Evolutionary conservation across 306 rosid genomes (phyloP).

Genomic region (Lablab purpureus): DNA sequence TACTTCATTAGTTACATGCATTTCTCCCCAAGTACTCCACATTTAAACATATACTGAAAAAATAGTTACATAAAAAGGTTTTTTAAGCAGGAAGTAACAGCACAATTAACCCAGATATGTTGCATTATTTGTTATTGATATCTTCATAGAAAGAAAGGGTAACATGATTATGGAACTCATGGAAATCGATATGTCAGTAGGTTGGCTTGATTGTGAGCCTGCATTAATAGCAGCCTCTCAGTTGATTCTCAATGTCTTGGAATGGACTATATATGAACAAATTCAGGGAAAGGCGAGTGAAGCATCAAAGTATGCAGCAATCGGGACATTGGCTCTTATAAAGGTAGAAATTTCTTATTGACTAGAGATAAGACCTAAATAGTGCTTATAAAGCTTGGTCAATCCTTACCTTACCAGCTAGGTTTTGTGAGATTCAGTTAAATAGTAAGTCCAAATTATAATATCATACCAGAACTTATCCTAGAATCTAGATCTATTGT

Average conservation of each 20-base stretch:
- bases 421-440: background rate
- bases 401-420: background rate
- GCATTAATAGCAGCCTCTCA: too few species aligned
- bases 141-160: conserved; percentile 13
- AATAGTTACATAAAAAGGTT: background rate
- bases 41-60: background rate
- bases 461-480: background rate
- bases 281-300: background rate
- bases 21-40: background rate
- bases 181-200: background rate
- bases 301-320: background rate
- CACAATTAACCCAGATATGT: conserved; percentile 11
- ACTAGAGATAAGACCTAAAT: background rate
- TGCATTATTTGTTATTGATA: conserved; percentile 23
- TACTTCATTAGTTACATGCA: conserved; percentile 20
- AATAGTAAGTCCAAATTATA: background rate
- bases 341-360: background rate
- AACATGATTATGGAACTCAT: conserved; percentile 10
- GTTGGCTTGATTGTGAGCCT: background rate
- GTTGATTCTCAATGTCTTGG: background rate
- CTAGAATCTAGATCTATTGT: too few species aligned
- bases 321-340: background rate
- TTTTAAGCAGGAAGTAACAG: conserved; percentile 16
- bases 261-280: background rate
- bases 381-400: background rate